Evolutionary conservation across 768 basidiomycete species (phyloP).

Genomic region (Clitopilus passeckerianus): DNA sequence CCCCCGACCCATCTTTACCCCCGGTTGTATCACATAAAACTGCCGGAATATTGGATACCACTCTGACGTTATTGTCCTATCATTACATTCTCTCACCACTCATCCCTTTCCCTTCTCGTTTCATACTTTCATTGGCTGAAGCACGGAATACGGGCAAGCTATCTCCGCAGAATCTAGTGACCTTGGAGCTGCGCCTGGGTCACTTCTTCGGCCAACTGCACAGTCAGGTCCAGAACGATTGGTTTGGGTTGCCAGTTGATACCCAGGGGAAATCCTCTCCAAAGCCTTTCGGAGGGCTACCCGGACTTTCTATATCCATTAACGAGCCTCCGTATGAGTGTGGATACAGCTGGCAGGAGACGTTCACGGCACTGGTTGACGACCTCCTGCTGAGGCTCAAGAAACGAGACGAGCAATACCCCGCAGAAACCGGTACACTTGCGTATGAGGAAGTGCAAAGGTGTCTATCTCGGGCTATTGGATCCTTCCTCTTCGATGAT

Average conservation of each 20-base stretch:
- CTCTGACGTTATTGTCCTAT: conserved; percentile 39
- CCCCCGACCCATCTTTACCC: neutral
- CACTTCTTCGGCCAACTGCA: conserved; percentile 60
- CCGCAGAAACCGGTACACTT: conserved; percentile 14
- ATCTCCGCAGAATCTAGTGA: conserved; percentile 30
- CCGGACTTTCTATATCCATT: conserved; percentile 4
- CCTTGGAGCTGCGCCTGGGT: conserved; percentile 60
- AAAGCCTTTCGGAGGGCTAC: neutral
- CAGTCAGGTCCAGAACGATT: conserved; percentile 64
- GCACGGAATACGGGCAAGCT: conserved; percentile 30
- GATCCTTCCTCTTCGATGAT: conserved; percentile 72
- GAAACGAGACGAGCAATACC: conserved; percentile 7
- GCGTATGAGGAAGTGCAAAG: conserved; percentile 40
- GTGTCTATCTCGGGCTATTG: conserved; percentile 64
- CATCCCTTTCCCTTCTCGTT: conserved; percentile 27
- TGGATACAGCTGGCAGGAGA: conserved; percentile 72
- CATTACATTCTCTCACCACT: conserved; percentile 47
- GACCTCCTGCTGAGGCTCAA: conserved; percentile 43
- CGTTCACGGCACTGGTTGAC: conserved; percentile 60
- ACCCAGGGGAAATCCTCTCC: conserved; percentile 19
- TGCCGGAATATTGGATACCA: conserved; percentile 36
- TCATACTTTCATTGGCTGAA: conserved; percentile 31
- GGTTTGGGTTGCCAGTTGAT: conserved; percentile 46
- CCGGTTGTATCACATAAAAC: neutral
- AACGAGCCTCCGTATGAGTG: conserved; percentile 23